Conservation (phyloP, 192 early-diverging fungal species). For the Diversispora epigaea region DNA sequence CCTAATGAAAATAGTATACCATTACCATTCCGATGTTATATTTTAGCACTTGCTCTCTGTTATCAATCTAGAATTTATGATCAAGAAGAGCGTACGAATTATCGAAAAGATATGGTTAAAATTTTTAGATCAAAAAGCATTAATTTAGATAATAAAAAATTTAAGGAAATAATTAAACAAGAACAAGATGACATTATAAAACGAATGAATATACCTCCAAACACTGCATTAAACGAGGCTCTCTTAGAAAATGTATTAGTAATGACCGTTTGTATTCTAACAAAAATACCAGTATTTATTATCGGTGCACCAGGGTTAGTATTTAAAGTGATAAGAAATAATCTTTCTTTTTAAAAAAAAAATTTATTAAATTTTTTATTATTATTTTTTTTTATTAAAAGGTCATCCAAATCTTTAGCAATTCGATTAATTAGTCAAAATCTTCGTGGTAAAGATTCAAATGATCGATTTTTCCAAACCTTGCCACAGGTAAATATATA, state of each 20-base stretch:
- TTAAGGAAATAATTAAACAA: not conserved
- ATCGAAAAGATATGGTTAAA: not conserved
- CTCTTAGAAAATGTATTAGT: not conserved
- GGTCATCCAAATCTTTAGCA: not conserved
- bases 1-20: not conserved
- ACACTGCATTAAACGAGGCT: not conserved
- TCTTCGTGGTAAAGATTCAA: not conserved
- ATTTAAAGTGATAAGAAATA: not conserved
- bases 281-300: not conserved
- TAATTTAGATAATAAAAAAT: not conserved
- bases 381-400: not conserved
- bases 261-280: not conserved
- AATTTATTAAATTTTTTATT: not conserved
- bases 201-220: not conserved
- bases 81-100: not conserved
- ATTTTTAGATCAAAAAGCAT: not conserved
- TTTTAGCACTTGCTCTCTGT: not conserved
- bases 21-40: not conserved
- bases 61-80: not conserved
- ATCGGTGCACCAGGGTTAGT: not conserved
- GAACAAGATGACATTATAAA: not conserved
- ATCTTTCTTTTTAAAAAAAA: not conserved
- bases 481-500: not conserved
- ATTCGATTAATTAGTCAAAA: not conserved
- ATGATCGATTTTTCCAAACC: not conserved